Evolutionary conservation across 768 basidiomycete species (phyloP).

Genomic region (Xerocomellus dryophilus): DNA sequence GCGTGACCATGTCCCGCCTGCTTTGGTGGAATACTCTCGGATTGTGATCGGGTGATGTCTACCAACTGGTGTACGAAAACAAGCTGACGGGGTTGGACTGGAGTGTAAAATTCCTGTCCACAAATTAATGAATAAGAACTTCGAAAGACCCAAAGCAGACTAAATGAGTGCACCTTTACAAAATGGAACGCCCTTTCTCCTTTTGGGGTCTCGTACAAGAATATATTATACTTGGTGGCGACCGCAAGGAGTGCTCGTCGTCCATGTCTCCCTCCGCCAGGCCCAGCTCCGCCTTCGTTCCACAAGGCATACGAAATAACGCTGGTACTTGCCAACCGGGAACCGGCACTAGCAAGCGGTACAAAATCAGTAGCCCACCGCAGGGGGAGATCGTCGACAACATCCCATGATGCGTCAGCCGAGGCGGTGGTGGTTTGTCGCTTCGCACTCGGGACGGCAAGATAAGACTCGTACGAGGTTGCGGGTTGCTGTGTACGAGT

Average conservation of each 20-base stretch:
- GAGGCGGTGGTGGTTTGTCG: constrained; percentile 31
- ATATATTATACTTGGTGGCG: constrained; percentile 67
- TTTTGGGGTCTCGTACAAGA: constrained; percentile 78
- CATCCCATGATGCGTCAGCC: constrained; percentile 62
- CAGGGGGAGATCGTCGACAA: constrained; percentile 68
- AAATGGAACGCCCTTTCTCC: constrained; percentile 82
- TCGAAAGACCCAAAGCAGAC: neutral
- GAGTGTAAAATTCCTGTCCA: constrained; percentile 81
- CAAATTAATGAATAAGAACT: neutral
- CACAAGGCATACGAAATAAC: constrained; percentile 69
- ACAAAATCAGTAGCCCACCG: constrained; percentile 89
- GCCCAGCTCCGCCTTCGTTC: constrained; percentile 50
- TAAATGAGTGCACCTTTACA: constrained; percentile 51
- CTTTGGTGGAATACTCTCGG: constrained; percentile 36
- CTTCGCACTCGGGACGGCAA: constrained; percentile 28
- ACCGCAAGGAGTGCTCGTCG: constrained; percentile 63
- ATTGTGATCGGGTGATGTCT: constrained; percentile 45
- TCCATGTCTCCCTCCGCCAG: constrained; percentile 44
- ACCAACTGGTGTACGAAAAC: constrained; percentile 70
- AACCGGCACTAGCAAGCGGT: constrained; percentile 66
- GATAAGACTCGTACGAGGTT: constrained; percentile 29
- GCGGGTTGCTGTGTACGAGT: constrained; percentile 27
- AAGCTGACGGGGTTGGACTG: constrained; percentile 61
- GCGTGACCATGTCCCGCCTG: constrained; percentile 34
- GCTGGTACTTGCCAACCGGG: constrained; percentile 55